Conservation (phyloP, 441 rosid genomes). For the Arabidopsis hybrid region DNA sequence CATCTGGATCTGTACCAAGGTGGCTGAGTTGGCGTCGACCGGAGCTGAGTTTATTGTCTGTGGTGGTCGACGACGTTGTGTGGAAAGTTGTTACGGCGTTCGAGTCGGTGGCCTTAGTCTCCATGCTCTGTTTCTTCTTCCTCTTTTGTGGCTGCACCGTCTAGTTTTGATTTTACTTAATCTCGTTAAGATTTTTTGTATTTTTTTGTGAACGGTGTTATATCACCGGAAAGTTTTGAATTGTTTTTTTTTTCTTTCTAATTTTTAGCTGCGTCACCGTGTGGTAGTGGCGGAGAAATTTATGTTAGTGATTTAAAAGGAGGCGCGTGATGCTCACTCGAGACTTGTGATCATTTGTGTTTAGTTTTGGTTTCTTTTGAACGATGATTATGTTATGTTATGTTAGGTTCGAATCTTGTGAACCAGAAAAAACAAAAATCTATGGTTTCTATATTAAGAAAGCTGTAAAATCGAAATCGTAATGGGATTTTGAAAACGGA, state of each 20-base stretch:
- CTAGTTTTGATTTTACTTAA: slow-evolving; percentile 24
- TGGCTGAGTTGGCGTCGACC: slow-evolving; percentile 46
- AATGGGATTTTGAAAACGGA: too few relatives aligned
- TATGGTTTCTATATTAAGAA: neutral
- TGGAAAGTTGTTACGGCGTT: slow-evolving; percentile 79
- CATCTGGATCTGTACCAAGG: slow-evolving; percentile 31
- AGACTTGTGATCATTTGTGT: neutral
- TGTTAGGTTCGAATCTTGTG: neutral
- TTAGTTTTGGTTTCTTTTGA: neutral
- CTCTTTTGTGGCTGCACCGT: slow-evolving; percentile 89
- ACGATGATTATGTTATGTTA: neutral
- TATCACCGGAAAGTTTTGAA: slow-evolving; percentile 26
- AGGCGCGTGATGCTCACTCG: slow-evolving; percentile 32
- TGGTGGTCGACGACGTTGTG: slow-evolving; percentile 67
- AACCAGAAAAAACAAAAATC: neutral
- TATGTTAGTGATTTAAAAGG: neutral
- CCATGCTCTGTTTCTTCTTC: slow-evolving; percentile 89
- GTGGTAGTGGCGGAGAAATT: slow-evolving; percentile 14
- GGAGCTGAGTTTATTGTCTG: slow-evolving; percentile 52
- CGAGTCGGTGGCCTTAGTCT: slow-evolving; percentile 88
- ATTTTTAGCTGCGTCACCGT: neutral
- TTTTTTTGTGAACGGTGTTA: neutral
- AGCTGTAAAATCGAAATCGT: too few relatives aligned
- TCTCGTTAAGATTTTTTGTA: neutral
- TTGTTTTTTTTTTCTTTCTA: too few relatives aligned